These are phyloP conservation scores for Pichia sp. DNA, from an alignment of 1,139 yeast species.

Conservation along the genomic window DNA sequence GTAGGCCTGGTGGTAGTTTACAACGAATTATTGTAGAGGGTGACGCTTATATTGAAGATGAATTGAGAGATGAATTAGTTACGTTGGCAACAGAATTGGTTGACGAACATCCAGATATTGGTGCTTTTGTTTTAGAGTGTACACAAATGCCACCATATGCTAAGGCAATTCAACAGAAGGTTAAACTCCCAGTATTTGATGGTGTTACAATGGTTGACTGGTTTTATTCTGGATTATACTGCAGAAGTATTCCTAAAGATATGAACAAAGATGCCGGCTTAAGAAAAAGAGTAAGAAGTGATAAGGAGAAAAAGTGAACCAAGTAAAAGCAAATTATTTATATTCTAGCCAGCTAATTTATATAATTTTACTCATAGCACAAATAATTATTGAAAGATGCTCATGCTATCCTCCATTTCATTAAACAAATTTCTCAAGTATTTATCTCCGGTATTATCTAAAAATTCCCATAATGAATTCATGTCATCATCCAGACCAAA, in stretches of 20 bases:
- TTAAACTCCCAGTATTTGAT: conserved; percentile 14
- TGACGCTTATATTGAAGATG: conserved; percentile 24
- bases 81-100: conserved; percentile 17
- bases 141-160: conserved; percentile 18
- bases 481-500: background rate
- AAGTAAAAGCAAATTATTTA: background rate
- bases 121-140: conserved; percentile 17
- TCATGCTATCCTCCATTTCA: conserved; percentile 21
- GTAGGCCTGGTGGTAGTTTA: conserved; percentile 22
- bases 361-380: background rate
- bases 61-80: conserved; percentile 26
- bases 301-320: conserved; percentile 15
- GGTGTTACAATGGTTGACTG: conserved; percentile 25
- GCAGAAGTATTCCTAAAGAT: conserved; percentile 20
- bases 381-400: background rate
- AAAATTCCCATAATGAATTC: conserved; percentile 21
- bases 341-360: background rate
- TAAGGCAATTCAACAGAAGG: conserved; percentile 19
- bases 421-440: conserved; percentile 20
- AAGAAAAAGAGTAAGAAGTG: conserved; percentile 21
- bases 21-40: conserved; percentile 24
- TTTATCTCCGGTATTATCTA: conserved; percentile 23
- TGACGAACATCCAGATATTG: conserved; percentile 6
- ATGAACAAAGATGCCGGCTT: conserved; percentile 18
- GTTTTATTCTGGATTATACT: conserved; percentile 25